Evolutionary conservation across 2,329 filamentous ascomycete species (phyloP).

Genomic region (Clonostachys chloroleuca): DNA sequence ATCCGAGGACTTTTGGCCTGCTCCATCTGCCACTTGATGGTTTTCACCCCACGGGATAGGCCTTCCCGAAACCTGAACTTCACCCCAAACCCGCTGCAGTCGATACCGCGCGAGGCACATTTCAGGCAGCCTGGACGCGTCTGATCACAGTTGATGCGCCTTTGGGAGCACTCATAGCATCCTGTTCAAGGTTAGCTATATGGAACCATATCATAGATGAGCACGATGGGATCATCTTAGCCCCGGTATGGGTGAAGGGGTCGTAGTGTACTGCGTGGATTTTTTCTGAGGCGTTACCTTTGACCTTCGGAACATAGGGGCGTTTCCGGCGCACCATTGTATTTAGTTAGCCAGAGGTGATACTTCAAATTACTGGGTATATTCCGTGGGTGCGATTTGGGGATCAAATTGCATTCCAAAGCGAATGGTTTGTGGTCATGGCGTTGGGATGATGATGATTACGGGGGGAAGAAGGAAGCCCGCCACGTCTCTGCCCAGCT

Average conservation of each 20-base stretch:
- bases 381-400: no score
- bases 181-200: constrained; percentile 9
- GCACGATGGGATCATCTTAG: neutral
- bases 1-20: no score
- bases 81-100: constrained; percentile 19
- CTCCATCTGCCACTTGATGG: neutral
- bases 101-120: constrained; percentile 19
- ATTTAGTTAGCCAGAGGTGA: no score
- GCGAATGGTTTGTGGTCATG: no score
- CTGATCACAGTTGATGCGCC: constrained; percentile 26
- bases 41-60: constrained; percentile 1
- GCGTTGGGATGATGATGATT: no score
- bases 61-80: constrained; percentile 17
- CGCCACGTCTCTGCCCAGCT: no score
- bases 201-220: neutral
- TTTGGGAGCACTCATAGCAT: constrained; percentile 26
- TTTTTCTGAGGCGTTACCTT: constrained; percentile 7
- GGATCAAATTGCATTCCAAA: no score
- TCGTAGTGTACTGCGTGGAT: no score
- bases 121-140: constrained; percentile 20
- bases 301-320: constrained; percentile 12
- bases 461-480: no score
- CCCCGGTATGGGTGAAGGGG: neutral
- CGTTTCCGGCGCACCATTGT: constrained; percentile 7
- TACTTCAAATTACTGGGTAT: no score